A percentile compares a stretch with the other conserved stretches of the same genome.
phyloP scores from a whole-genome alignment of 176 grass and related monocot species.

The Bothriochloa decipiens region DNA sequence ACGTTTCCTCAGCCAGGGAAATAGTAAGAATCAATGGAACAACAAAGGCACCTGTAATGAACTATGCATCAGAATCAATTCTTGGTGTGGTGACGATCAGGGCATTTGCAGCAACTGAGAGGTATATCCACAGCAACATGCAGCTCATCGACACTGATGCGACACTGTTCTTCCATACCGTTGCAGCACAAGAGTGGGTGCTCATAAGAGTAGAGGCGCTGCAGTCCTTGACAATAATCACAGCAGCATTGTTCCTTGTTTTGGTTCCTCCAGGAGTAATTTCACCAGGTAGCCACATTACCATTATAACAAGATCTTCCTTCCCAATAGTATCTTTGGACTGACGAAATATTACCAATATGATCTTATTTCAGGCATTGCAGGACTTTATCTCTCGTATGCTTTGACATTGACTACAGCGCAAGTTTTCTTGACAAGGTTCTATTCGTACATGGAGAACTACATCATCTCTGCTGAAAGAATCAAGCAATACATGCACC shows the following conservation, averaged over 20 bases:
- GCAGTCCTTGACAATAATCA: slow-evolving; percentile 74
- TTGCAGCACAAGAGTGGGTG: slow-evolving; percentile 88
- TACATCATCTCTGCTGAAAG: slow-evolving; percentile 86
- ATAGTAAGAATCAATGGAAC: slow-evolving; percentile 95
- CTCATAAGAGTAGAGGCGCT: slow-evolving; percentile 86
- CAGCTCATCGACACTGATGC: slow-evolving; percentile 83
- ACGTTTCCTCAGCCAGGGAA: slow-evolving; percentile 82
- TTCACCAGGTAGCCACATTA: slow-evolving; percentile 65
- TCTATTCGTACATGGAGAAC: slow-evolving; percentile 83
- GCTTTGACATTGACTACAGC: slow-evolving; percentile 58
- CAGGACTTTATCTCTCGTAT: slow-evolving; percentile 90
- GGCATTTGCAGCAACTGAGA: slow-evolving; percentile 63
- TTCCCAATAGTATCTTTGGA: slow-evolving; percentile 14
- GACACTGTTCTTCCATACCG: slow-evolving; percentile 79
- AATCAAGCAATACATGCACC: slow-evolving; percentile 87
- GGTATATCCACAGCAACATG: slow-evolving; percentile 67
- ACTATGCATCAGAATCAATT: slow-evolving; percentile 81
- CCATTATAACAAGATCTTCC: background rate
- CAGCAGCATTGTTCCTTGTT: slow-evolving; percentile 72
- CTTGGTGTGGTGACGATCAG: slow-evolving; percentile 78
- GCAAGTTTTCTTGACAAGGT: slow-evolving; percentile 82
- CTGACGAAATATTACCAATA: slow-evolving; percentile 4
- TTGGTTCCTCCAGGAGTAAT: slow-evolving; percentile 71
- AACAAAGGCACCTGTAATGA: slow-evolving; percentile 92
- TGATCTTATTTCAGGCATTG: slow-evolving; percentile 67